Evolutionary conservation across 805 yeast species (phyloP).

Genomic region (Zygosaccharomyces bisporus): DNA sequence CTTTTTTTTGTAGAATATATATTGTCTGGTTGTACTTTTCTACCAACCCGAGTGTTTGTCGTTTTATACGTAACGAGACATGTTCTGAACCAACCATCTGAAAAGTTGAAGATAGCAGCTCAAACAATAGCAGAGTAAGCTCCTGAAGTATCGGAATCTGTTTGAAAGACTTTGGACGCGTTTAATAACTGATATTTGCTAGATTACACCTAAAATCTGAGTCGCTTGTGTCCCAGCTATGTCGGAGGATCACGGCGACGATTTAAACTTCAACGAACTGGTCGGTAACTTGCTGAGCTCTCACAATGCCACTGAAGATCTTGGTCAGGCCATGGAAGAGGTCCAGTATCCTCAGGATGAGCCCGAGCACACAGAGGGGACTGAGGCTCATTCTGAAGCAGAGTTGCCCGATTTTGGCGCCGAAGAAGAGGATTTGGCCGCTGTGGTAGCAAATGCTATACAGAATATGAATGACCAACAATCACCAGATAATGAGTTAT

Average conservation of each 20-base stretch:
- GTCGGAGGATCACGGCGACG: conserved; percentile 31
- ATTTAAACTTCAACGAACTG: conserved; percentile 33
- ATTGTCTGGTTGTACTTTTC: background rate
- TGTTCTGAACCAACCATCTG: background rate
- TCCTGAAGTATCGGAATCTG: background rate
- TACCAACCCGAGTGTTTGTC: background rate
- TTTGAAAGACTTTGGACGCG: background rate
- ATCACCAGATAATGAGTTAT: conserved; percentile 4
- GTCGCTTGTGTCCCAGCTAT: conserved; percentile 10
- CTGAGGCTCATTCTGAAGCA: conserved; percentile 1
- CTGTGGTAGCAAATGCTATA: conserved; percentile 41
- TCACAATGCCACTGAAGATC: conserved; percentile 19
- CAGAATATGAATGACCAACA: conserved; percentile 22
- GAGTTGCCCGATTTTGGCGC: conserved; percentile 24
- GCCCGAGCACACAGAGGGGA: conserved; percentile 4
- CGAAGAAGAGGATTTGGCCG: conserved; percentile 35
- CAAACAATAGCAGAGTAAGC: background rate
- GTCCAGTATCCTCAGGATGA: background rate
- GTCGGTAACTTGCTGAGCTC: conserved; percentile 34
- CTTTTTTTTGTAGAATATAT: conserved; percentile 3
- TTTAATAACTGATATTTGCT: background rate
- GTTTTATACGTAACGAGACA: background rate
- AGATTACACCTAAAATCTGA: background rate
- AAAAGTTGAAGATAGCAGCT: background rate
- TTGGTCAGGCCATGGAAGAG: conserved; percentile 1